A percentile compares a stretch with the other conserved stretches of the same genome.
phyloP scores from a whole-genome alignment of 75 land plant species.

The Azolla pinnata region DNA sequence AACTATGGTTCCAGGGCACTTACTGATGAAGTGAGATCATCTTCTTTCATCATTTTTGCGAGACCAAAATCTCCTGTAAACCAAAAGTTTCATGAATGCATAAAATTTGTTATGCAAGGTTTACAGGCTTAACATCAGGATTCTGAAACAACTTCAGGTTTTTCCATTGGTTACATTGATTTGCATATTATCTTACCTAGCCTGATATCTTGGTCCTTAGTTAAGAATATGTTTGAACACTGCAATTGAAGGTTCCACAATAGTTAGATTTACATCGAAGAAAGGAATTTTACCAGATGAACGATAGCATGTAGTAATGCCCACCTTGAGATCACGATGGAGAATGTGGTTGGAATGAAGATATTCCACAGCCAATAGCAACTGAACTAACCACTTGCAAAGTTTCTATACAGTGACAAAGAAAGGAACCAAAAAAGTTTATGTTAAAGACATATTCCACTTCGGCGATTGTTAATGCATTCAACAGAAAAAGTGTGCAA shows the following conservation, averaged over 20 bases:
- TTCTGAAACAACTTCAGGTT: too few relatives aligned
- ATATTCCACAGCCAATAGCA: conserved; percentile 87
- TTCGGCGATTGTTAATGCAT: background rate
- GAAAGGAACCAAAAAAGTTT: too few relatives aligned
- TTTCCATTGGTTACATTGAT: too few relatives aligned
- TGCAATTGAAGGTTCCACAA: conserved; percentile 16
- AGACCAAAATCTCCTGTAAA: conserved; percentile 91
- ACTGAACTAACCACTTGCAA: conserved; percentile 87
- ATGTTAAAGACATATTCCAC: background rate
- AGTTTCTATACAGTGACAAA: conserved; percentile 57
- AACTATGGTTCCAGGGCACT: conserved; percentile 1
- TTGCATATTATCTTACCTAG: conserved; percentile 97
- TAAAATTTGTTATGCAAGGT: too few relatives aligned
- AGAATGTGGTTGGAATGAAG: conserved; percentile 93
- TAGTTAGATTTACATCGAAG: background rate
- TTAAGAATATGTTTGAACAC: conserved; percentile 98
- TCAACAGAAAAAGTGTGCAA: background rate
- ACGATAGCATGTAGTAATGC: background rate
- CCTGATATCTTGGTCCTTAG: conserved; percentile 91
- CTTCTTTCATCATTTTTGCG: conserved; percentile 83
- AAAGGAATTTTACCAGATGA: background rate
- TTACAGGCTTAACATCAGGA: too few relatives aligned
- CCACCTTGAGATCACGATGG: conserved; percentile 93
- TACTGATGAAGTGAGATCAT: conserved; percentile 93
- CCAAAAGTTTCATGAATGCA: background rate